A percentile compares a stretch with the other conserved stretches of the same genome.
These are phyloP conservation scores for Fusarium equiseti DNA, from an alignment of 2,329 filamentous ascomycete species.

Conservation along the genomic window DNA sequence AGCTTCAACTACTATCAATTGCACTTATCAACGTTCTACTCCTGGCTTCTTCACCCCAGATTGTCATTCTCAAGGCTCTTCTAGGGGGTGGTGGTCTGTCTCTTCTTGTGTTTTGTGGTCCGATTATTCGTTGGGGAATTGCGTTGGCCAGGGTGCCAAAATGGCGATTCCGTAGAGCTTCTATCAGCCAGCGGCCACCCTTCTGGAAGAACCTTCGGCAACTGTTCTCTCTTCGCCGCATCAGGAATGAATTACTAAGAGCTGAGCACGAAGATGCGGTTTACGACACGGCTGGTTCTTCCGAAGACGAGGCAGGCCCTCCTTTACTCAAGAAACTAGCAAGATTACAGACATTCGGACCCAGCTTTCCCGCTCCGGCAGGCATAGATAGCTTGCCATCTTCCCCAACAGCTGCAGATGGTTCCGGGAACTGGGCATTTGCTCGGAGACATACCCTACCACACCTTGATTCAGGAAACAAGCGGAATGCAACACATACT, in stretches of 20 bases:
- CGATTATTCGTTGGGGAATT: conserved; percentile 85
- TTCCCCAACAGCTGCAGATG: conserved; percentile 35
- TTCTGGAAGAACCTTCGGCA: conserved; percentile 56
- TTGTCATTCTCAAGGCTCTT: conserved; percentile 84
- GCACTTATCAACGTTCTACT: conserved; percentile 85
- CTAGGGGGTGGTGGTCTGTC: conserved; percentile 87
- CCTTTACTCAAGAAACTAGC: conserved; percentile 37
- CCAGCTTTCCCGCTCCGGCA: conserved; percentile 16
- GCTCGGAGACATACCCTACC: conserved; percentile 67
- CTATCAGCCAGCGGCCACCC: conserved; percentile 52
- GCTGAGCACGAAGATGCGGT: conserved; percentile 49
- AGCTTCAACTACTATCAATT: conserved; percentile 87
- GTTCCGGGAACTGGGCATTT: conserved; percentile 38
- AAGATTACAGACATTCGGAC: conserved; percentile 51
- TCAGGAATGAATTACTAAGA: conserved; percentile 57
- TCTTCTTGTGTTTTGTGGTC: conserved; percentile 78
- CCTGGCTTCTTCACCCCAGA: conserved; percentile 83
- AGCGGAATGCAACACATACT: conserved; percentile 63
- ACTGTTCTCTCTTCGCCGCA: conserved; percentile 60
- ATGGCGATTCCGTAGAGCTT: conserved; percentile 82
- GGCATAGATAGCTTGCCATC: conserved; percentile 34
- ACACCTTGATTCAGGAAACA: conserved; percentile 51
- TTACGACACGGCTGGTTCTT: conserved; percentile 50
- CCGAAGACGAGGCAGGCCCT: conserved; percentile 49
- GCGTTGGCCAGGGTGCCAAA: conserved; percentile 87